Conservation (phyloP, 2,329 filamentous ascomycete genomes). For the Penicillium palitans region DNA sequence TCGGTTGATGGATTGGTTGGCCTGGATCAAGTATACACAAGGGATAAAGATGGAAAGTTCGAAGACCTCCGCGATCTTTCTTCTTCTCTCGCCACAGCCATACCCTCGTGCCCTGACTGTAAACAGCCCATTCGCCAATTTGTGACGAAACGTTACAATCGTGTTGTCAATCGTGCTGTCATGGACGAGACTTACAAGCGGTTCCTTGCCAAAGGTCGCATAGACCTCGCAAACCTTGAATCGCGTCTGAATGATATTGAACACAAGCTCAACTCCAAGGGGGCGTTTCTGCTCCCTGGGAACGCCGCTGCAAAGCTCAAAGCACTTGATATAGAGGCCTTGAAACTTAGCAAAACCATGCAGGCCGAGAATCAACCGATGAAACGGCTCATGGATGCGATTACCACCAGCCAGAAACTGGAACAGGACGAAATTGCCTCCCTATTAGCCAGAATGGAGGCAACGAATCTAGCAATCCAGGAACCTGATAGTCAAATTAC, state of each 20-base stretch:
- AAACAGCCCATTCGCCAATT: conserved; percentile 18
- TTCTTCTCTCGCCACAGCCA: conserved; percentile 9
- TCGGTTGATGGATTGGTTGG: conserved; percentile 15
- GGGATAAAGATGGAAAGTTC: conserved; percentile 12
- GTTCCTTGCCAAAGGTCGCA: conserved; percentile 11
- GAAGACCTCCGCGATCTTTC: conserved; percentile 11
- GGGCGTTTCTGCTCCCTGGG: too few relatives aligned
- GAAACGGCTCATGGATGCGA: conserved; percentile 14
- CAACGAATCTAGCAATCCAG: conserved; percentile 1
- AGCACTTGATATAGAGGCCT: too few relatives aligned
- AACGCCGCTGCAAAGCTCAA: not conserved
- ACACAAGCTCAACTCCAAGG: not conserved
- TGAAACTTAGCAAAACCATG: conserved; percentile 3
- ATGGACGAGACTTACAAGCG: conserved; percentile 14
- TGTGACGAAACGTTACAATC: conserved; percentile 17
- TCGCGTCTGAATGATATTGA: conserved; percentile 8
- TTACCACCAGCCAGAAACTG: not conserved
- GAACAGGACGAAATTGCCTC: not conserved
- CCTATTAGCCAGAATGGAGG: not conserved
- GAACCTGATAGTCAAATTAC: conserved; percentile 10
- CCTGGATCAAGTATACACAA: conserved; percentile 13
- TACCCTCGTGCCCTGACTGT: conserved; percentile 13
- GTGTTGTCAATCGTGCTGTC: conserved; percentile 15
- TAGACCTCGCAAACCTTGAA: conserved; percentile 5
- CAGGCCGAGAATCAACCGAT: conserved; percentile 9